Conservation (phyloP, 768 basidiomycete species). For the Russula abietina region DNA sequence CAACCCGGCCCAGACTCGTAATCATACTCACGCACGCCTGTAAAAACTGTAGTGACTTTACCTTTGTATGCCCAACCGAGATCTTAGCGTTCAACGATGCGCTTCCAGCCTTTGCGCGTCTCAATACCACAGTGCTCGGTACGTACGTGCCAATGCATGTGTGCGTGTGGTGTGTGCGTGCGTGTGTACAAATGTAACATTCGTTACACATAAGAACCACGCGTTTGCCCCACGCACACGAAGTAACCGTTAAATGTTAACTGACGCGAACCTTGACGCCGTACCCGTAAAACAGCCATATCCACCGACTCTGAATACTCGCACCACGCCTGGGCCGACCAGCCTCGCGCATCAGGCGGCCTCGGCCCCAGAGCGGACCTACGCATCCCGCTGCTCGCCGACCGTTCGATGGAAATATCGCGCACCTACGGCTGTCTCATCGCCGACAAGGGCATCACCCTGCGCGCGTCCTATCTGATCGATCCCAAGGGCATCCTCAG, state of each 20-base stretch:
- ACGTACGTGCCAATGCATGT: constrained; percentile 27
- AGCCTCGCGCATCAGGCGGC: constrained; percentile 79
- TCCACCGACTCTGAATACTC: constrained; percentile 89
- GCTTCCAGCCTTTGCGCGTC: constrained; percentile 61
- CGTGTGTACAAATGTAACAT: too few relatives aligned
- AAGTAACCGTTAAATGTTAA: too few relatives aligned
- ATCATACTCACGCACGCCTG: too few relatives aligned
- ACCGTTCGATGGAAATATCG: constrained; percentile 71
- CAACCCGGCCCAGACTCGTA: too few relatives aligned
- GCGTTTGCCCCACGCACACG: too few relatives aligned
- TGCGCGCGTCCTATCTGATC: constrained; percentile 83
- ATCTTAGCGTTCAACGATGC: constrained; percentile 94
- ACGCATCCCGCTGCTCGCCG: constrained; percentile 76
- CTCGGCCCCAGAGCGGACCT: constrained; percentile 88
- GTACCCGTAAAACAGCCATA: constrained; percentile 36
- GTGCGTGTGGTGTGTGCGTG: too few relatives aligned
- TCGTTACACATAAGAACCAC: too few relatives aligned
- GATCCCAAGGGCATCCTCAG: constrained; percentile 72
- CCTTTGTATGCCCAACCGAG: constrained; percentile 91
- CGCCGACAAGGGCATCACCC: constrained; percentile 82
- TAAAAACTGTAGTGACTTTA: constrained; percentile 69
- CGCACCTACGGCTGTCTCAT: constrained; percentile 85
- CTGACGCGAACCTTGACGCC: not conserved
- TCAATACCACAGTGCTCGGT: constrained; percentile 78
- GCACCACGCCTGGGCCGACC: constrained; percentile 82